phyloP scores from a whole-genome alignment of 2,329 filamentous ascomycete genomes.

The Rhinocladiella mackenziei region DNA sequence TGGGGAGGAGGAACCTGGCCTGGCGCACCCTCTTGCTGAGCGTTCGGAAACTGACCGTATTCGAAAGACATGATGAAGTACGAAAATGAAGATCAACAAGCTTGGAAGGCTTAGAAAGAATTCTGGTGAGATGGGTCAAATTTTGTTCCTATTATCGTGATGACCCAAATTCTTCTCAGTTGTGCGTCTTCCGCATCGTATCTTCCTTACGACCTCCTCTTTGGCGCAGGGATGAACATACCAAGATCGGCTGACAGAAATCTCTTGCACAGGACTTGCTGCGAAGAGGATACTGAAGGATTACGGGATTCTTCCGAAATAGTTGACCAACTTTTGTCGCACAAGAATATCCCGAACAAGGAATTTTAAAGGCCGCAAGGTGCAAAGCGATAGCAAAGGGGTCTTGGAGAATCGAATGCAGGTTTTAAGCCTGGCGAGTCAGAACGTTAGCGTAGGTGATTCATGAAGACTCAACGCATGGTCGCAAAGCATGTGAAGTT shows the following conservation, averaged over 20 bases:
- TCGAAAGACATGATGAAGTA: constrained; percentile 59
- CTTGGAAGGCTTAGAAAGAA: constrained; percentile 10
- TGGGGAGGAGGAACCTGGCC: constrained; percentile 46
- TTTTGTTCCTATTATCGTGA: constrained; percentile 1
- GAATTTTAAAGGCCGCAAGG: constrained; percentile 20
- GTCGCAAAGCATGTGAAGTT: too few species aligned
- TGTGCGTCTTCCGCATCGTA: neutral
- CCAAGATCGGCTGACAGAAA: constrained; percentile 11
- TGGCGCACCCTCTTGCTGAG: constrained; percentile 52
- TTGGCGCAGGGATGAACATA: constrained; percentile 3
- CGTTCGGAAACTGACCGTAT: constrained; percentile 61
- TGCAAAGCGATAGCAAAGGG: constrained; percentile 21
- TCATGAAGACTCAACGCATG: too few species aligned
- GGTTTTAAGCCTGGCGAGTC: constrained; percentile 17
- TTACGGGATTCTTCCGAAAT: constrained; percentile 14
- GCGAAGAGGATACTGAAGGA: constrained; percentile 17
- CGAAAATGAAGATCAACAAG: constrained; percentile 14
- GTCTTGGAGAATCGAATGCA: constrained; percentile 23
- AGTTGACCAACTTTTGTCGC: constrained; percentile 23
- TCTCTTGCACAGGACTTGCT: constrained; percentile 9
- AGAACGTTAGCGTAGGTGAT: constrained; percentile 15
- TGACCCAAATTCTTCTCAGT: neutral
- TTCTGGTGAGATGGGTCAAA: constrained; percentile 17
- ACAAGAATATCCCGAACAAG: constrained; percentile 24
- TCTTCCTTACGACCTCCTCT: neutral